phyloP scores from a whole-genome alignment of 306 rosid species.

The Dryas drummondii region DNA sequence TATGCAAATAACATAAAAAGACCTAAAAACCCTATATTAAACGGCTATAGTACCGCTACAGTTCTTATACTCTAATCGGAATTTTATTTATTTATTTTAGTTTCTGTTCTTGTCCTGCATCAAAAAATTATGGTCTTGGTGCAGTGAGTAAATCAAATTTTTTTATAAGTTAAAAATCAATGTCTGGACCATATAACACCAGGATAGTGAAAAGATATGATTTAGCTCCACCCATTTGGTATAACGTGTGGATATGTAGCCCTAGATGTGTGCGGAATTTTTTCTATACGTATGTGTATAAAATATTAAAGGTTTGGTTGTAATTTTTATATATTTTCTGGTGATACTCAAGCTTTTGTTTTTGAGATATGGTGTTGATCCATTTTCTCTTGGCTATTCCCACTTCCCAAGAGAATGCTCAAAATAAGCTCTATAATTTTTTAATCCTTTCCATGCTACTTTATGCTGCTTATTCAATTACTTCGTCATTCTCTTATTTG shows the following conservation, averaged over 20 bases:
- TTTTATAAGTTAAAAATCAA: background rate
- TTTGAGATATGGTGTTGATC: background rate
- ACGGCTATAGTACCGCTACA: background rate
- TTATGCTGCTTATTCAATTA: background rate
- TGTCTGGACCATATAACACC: background rate
- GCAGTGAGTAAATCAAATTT: background rate
- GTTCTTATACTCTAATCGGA: background rate
- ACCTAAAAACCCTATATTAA: too few relatives aligned
- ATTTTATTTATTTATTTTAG: background rate
- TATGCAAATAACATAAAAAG: background rate
- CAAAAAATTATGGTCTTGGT: background rate
- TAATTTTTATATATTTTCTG: background rate
- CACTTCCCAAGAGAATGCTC: background rate
- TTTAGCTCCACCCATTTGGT: background rate
- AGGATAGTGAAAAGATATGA: background rate
- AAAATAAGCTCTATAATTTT: background rate
- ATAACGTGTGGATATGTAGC: background rate
- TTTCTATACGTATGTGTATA: background rate
- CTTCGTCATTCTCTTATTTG: background rate
- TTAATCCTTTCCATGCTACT: background rate
- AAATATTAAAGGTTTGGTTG: background rate
- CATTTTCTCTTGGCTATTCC: background rate
- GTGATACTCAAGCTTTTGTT: background rate
- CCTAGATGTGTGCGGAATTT: background rate
- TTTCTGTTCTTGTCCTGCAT: background rate